Evolutionary conservation across 768 basidiomycete genomes (phyloP).

Genomic region (Hemileccinum impolitum): DNA sequence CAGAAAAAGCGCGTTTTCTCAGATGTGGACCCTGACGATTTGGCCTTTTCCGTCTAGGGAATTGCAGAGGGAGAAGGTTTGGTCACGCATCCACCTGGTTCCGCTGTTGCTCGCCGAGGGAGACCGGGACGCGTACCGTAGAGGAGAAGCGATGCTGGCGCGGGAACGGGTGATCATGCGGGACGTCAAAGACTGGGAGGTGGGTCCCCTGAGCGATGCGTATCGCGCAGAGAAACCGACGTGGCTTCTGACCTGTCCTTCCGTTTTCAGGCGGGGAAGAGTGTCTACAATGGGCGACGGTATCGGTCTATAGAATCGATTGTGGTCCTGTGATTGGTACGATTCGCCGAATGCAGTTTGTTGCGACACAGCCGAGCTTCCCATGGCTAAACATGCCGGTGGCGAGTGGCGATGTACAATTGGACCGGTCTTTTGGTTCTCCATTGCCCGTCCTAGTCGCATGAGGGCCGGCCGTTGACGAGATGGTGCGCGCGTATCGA

Average conservation of each 20-base stretch:
- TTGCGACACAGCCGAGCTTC: constrained; percentile 22
- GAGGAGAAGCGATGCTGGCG: constrained; percentile 69
- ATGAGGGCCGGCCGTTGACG: too few relatives aligned
- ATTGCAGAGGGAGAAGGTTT: constrained; percentile 86
- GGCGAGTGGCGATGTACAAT: constrained; percentile 36
- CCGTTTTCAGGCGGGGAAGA: constrained; percentile 66
- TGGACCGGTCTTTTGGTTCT: constrained; percentile 12
- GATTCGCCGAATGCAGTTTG: constrained; percentile 2
- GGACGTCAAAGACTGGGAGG: constrained; percentile 92
- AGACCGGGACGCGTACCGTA: constrained; percentile 85
- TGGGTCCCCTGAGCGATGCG: constrained; percentile 42
- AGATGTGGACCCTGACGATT: constrained; percentile 40
- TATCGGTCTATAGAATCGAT: constrained; percentile 59
- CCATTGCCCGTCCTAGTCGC: background rate
- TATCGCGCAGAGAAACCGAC: constrained; percentile 17
- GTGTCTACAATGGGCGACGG: constrained; percentile 77
- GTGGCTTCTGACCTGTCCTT: constrained; percentile 11
- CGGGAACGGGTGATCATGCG: constrained; percentile 93
- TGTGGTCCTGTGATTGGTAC: constrained; percentile 50
- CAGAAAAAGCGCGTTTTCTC: constrained; percentile 37
- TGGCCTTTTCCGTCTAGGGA: constrained; percentile 59
- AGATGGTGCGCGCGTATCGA: too few relatives aligned
- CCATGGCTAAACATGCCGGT: constrained; percentile 25
- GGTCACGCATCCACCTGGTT: constrained; percentile 93
- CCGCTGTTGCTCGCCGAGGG: constrained; percentile 91